Conservation (phyloP, 768 basidiomycete genomes). For the Cystofilobasidium macerans region DNA sequence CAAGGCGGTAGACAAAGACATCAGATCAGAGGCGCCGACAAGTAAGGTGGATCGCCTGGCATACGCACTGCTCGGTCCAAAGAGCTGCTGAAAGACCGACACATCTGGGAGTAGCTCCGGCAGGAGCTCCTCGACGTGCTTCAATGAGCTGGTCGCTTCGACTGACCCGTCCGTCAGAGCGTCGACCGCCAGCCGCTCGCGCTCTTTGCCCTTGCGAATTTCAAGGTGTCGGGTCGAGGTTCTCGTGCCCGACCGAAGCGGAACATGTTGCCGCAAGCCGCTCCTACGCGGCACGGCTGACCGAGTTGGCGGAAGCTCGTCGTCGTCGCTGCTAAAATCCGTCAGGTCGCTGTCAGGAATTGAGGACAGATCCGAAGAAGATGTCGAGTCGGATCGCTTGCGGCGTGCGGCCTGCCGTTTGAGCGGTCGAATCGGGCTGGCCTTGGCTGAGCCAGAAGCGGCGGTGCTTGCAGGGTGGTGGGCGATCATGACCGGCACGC, state of each 20-base stretch:
- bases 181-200: not conserved
- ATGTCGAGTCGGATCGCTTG: not conserved
- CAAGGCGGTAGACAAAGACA: not conserved
- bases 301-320: not conserved
- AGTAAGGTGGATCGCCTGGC: not conserved
- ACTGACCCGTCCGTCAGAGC: not conserved
- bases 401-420: not conserved
- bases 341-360: not conserved
- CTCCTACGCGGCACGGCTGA: not conserved
- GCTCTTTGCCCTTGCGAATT: not conserved
- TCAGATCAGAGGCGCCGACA: not conserved
- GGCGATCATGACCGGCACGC: not conserved
- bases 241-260: not conserved
- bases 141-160: not conserved
- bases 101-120: not conserved
- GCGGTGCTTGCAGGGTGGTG: not conserved
- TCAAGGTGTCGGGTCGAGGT: not conserved
- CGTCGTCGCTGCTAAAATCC: not conserved
- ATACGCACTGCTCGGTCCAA: not conserved
- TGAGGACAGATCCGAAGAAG: not conserved
- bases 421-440: not conserved
- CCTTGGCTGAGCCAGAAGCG: not conserved
- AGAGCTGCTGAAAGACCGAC: not conserved
- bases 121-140: not conserved
- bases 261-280: not conserved